Evolutionary conservation across 192 early-diverging fungal genomes (phyloP), one percentile per base, ranked within the genome.

Genomic region (Backusella macrospora): DNA sequence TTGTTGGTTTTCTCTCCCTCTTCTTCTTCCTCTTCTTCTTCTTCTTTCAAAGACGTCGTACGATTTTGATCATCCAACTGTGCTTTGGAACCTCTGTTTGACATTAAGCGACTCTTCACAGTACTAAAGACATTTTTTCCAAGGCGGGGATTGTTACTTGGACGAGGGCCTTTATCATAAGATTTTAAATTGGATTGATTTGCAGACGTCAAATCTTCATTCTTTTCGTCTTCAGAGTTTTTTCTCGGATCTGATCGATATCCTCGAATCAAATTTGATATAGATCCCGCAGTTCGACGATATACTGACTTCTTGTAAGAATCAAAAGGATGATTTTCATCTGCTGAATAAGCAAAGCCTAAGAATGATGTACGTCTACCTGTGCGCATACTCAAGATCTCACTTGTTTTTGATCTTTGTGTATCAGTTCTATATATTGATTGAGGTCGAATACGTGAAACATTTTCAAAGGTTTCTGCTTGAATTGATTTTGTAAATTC

Each of bases 301-400:
- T 84, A 84, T 21, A 84, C 75, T 0, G 83, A 81, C 45, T 59
- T 62, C 16, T 78, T 66, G 43, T 76, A 80, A 39, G 62, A 34
- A 52, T 81, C 80, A 71, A 82, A 84, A n/a, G 74, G 72, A 29
- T 75, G 76, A 23, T 65, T 76, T 52, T 84, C 83, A 43, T 81
- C 81, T 12, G 80, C 76, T 8, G 79, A 81, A 70, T 67, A 84
- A 13, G 83, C 83, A 48, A 82, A 84, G 0, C 83, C 83, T 23
- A 81, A 82, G 21, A 84, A 84, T 12, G 83, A 84, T 29, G 74
- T 47, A 12, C 83, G 72, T 45, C 80, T 79, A 23, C 83, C 83
- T 0, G 83, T 80, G 9, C 65, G 16, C 72, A 84, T 82, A 62
- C 79, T 80, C 10, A 77, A 52, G 55, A 84, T 42, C 55, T 78